These are phyloP conservation scores for Pycnococcus provasolii DNA, from an alignment of 139 green algal species.

Conservation along the genomic window DNA sequence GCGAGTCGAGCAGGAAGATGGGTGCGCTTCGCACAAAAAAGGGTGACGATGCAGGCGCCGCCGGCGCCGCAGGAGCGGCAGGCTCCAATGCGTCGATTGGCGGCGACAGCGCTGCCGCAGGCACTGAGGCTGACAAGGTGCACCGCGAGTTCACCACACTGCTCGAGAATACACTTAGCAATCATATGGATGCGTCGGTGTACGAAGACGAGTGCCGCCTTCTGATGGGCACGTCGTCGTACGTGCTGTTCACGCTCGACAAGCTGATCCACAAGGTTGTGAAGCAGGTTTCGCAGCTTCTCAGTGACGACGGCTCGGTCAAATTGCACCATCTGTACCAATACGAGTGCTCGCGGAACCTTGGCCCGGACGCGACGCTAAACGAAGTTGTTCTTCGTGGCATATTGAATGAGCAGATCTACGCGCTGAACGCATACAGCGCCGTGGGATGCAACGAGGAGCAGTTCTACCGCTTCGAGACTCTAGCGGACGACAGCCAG, in stretches of 20 bases:
- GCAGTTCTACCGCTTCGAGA: conserved; percentile 50
- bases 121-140: not conserved
- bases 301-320: conserved; percentile 50
- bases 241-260: conserved; percentile 89
- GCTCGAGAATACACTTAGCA: not conserved
- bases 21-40: too few species aligned
- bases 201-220: conserved; percentile 63
- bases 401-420: conserved; percentile 28
- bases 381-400: too few species aligned
- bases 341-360: conserved; percentile 55
- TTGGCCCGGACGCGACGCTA: not conserved
- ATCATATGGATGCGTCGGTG: conserved; percentile 37
- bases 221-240: conserved; percentile 73
- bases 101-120: too few species aligned
- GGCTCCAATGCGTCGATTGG: too few species aligned
- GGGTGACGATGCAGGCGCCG: too few species aligned
- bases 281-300: conserved; percentile 57
- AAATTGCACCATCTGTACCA: conserved; percentile 59
- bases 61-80: too few species aligned
- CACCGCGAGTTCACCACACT: not conserved
- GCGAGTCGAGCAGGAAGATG: not conserved
- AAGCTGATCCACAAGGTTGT: conserved; percentile 85
- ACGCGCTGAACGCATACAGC: conserved; percentile 50
- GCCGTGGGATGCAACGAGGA: conserved; percentile 62
- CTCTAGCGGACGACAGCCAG: conserved; percentile 11